Percentiles rank a stretch among this genome's conserved stretches.
These are phyloP conservation scores for Echria macrotheca DNA, from an alignment of 495 filamentous ascomycete genomes.

Conservation along the genomic window DNA sequence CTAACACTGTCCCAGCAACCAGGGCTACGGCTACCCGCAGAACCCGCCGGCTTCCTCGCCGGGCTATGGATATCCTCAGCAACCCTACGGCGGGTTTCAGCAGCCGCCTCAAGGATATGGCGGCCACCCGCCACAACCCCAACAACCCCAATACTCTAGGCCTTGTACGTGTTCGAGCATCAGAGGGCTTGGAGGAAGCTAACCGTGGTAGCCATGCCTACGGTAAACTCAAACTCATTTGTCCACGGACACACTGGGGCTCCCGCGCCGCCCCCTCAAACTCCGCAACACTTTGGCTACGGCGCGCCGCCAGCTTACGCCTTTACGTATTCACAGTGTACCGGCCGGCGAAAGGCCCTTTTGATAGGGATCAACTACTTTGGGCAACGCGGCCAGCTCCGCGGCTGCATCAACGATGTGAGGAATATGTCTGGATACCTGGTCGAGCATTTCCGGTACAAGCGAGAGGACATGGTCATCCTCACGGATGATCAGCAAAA, in stretches of 20 bases:
- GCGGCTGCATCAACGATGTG: constrained; percentile 97
- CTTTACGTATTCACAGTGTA: constrained; percentile 91
- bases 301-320: constrained; percentile 74
- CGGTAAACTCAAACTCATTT: constrained; percentile 48
- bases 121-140: constrained; percentile 29
- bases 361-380: constrained; percentile 99
- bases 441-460: constrained; percentile 86
- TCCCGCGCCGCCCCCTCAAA: constrained; percentile 55
- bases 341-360: constrained; percentile 83
- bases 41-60: constrained; percentile 17
- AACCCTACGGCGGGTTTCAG: constrained; percentile 33
- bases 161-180: constrained; percentile 29
- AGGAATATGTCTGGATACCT: constrained; percentile 95
- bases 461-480: constrained; percentile 96
- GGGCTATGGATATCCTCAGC: constrained; percentile 42
- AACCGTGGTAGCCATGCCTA: constrained; percentile 33
- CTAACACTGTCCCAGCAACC: too few species aligned
- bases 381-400: constrained; percentile 80
- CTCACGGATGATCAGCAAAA: constrained; percentile 97
- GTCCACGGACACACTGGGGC: constrained; percentile 46
- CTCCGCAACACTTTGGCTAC: constrained; percentile 62
- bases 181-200: constrained; percentile 8
- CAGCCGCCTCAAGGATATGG: constrained; percentile 40
- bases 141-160: constrained; percentile 29
- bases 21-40: constrained; percentile 38